phyloP scores from a whole-genome alignment of 2,329 filamentous ascomycete genomes.

The Venturia pyrina region DNA sequence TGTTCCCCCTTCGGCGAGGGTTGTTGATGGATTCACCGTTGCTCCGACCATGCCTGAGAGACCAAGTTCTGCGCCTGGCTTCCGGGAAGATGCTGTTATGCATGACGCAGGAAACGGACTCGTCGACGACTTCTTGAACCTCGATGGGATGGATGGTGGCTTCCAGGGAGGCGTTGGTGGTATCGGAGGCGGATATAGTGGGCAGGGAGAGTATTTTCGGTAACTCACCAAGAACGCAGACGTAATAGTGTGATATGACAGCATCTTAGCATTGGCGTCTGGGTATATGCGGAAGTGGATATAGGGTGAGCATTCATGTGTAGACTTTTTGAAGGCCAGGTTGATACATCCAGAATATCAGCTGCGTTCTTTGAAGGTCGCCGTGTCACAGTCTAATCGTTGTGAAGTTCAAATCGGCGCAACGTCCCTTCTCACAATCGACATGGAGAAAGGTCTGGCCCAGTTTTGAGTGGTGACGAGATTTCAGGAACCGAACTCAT shows the following conservation, averaged over 20 bases:
- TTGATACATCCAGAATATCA: background rate
- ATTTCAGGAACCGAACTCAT: no score
- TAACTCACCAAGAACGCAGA: background rate
- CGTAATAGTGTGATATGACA: background rate
- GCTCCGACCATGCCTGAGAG: conserved; percentile 15
- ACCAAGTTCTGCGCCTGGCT: conserved; percentile 9
- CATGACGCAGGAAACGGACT: conserved; percentile 15
- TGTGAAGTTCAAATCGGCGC: background rate
- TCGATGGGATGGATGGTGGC: conserved; percentile 25
- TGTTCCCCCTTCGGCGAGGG: conserved; percentile 27
- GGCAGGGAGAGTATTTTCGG: background rate
- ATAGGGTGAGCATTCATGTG: background rate
- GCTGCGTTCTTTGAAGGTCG: background rate
- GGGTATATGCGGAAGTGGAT: background rate
- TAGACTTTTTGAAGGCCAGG: background rate
- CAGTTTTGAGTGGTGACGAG: no score
- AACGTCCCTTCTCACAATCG: no score
- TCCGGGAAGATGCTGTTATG: background rate
- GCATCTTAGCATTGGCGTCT: background rate
- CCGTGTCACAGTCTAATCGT: background rate
- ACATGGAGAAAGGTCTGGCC: no score
- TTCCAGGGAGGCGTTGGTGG: background rate
- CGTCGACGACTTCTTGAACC: conserved; percentile 33
- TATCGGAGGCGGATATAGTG: background rate
- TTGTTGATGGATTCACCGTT: conserved; percentile 30